phyloP scores from a whole-genome alignment of 257 asterid genomes.

The Lavandula angustifolia region DNA sequence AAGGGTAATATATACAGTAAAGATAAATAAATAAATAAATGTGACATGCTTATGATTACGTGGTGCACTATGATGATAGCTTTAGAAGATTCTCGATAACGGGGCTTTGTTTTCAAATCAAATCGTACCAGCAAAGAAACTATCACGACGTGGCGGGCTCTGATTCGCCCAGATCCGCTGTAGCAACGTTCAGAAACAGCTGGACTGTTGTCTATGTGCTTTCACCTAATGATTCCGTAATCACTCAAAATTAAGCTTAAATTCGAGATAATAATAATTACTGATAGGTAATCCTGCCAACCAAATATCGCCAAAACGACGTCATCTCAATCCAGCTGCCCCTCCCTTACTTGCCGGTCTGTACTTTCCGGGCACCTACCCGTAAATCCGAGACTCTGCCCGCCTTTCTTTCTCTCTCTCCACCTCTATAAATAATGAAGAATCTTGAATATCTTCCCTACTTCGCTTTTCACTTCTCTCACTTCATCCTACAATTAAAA shows the following conservation, averaged over 20 bases:
- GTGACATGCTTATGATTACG: background rate
- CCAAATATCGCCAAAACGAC: background rate
- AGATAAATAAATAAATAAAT: background rate
- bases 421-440: constrained; percentile 15
- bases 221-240: constrained; percentile 10
- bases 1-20: too few species aligned
- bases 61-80: constrained; percentile 4
- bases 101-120: background rate
- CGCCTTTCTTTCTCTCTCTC: constrained; percentile 12
- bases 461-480: constrained; percentile 15
- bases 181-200: constrained; percentile 25
- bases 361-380: constrained; percentile 44
- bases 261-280: background rate
- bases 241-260: background rate
- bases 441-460: background rate
- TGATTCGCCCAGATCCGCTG: constrained; percentile 3
- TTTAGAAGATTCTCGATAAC: constrained; percentile 12
- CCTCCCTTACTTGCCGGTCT: constrained; percentile 35
- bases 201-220: background rate
- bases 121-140: constrained; percentile 2
- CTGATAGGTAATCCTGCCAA: background rate
- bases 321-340: constrained; percentile 35
- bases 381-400: constrained; percentile 41
- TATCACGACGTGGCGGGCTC: constrained; percentile 9
- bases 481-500: background rate